These are phyloP conservation scores for Heliamphora pulchella DNA, from an alignment of 179 eudicot genomes.

Conservation along the genomic window DNA sequence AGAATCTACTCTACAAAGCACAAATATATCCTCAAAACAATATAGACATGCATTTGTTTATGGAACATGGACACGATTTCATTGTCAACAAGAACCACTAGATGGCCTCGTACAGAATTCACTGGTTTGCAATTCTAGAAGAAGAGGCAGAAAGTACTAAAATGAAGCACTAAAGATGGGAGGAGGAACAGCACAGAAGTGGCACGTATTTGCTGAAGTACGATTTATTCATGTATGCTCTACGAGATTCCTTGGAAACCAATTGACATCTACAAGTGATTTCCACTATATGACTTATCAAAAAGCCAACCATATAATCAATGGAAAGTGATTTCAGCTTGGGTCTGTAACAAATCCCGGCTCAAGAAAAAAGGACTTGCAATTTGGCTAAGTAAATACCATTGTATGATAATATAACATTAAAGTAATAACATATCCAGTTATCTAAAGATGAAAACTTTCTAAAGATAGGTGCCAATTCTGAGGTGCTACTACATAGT, in stretches of 20 bases:
- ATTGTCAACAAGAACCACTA: neutral
- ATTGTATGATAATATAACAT: too few species aligned
- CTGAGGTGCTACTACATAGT: neutral
- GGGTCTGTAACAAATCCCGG: neutral
- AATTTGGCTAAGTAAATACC: neutral
- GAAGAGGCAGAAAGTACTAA: neutral
- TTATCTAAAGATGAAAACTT: conserved; percentile 9
- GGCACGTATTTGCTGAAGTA: too few species aligned
- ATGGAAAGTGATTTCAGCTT: neutral
- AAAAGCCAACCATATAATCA: too few species aligned
- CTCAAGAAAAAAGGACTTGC: neutral
- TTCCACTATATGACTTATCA: too few species aligned
- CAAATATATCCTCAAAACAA: neutral
- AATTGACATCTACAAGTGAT: too few species aligned
- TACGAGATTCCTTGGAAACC: neutral
- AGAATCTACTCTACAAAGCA: neutral
- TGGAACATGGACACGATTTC: neutral
- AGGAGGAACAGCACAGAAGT: too few species aligned
- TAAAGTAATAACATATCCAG: neutral
- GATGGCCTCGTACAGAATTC: neutral
- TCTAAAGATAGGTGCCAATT: neutral
- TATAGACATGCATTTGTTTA: neutral
- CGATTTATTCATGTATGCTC: too few species aligned
- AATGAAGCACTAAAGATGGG: neutral
- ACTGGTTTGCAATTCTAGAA: neutral